Base-by-base conservation (phyloP, 2,329 filamentous ascomycete species). In the Cladophialophora psammophila region DNA sequence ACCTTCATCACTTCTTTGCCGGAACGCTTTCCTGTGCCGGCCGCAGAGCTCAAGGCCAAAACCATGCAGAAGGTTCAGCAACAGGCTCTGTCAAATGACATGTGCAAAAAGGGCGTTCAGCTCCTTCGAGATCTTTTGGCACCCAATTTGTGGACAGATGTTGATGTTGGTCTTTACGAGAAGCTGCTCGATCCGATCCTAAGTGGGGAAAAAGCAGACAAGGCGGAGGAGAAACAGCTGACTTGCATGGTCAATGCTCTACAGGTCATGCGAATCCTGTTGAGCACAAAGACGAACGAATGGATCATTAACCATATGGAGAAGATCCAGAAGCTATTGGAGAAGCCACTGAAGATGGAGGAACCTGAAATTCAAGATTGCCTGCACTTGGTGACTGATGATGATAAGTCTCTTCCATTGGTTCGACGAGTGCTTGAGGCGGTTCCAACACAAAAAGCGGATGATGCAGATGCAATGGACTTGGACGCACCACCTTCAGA, bases 321-420 rank as follows among this genome's bases (percentile, higher is more conserved):
- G 0, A 83, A 88, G 34, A 85, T 98, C 34, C 93, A 97, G 77
- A 96, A 93, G 76, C 87, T 98, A 12, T 80, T 98, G 13, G 94
- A 97, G 70, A 97, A 96, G 80, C 88, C 91, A 12, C 81, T 99
- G 62, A 92, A 91, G 74, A 94, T 90, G 2, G 94, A 98, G 72
- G 91, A 94, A 71, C 88, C 93, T 0, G 95, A 99, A 75, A 88
- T 99, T 8, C 96, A 99, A 74, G 94, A 98, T 75, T 97, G 92
- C 75, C 81, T 98, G 36, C 92, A 98, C 78, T 85, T 89, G 32
- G 83, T 88, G 2, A 87, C 89, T 69, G 86, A 88, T 38, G 86
- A 86, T 69, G 90, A 92, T 62, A 87, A 89, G 67, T 81, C 97
- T 56, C 89, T 90, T 72, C 89, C 95, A 1, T 55, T 74, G 9